Evolutionary conservation across 2,329 filamentous ascomycete genomes (phyloP), one percentile per base, ranked within the genome.

Genomic region (Aspergillus oerlinghausenensis): DNA sequence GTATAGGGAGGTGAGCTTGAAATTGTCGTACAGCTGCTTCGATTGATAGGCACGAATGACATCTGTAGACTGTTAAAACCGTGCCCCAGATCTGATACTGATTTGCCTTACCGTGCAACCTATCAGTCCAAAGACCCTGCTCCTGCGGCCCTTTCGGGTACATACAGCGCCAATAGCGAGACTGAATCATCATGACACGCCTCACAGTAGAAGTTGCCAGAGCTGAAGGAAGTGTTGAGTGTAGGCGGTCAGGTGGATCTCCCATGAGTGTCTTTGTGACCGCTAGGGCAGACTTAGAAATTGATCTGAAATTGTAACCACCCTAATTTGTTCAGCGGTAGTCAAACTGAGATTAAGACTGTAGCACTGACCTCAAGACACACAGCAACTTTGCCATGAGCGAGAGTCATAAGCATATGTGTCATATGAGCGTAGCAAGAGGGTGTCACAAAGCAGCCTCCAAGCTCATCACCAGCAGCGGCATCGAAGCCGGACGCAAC

Each of bases 401-500:
- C 93, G 21, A 99, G 80, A 2, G 90, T 92, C 92, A 97, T 97
- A 50, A 99, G 84, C 93, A 97, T 97, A 70, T 97, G 92, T 17
- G 94, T 97, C 94, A 99, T 97, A 70, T 99, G 93, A 14, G 92
- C 90, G 70, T 97, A 99, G 70, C 94, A 96, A 4, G 86, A 77
- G 0, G 94, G 94, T 1, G 92, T 88, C 4, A 99, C 94, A 68
- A 91, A 93, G 71, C 94, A 99, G 32, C 89, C 91, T 51, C 94
- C 94, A 1, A 99, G 82, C 68, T 94, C 88, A 72, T 99, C 94
- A 11, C 94, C 94, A 62, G 89, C 90, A 0, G 94, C 94, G 17
- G 94, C 94, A 72, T 99, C 94, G 65, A 99, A 99, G 0, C 94
- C 94, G 45, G 94, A 92, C 21, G 94, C 94, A 56, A 99, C 88